Evolutionary conservation across 164 flowering plant species (phyloP), one percentile per base, ranked within the genome.

Genomic region (Vitis riparia): DNA sequence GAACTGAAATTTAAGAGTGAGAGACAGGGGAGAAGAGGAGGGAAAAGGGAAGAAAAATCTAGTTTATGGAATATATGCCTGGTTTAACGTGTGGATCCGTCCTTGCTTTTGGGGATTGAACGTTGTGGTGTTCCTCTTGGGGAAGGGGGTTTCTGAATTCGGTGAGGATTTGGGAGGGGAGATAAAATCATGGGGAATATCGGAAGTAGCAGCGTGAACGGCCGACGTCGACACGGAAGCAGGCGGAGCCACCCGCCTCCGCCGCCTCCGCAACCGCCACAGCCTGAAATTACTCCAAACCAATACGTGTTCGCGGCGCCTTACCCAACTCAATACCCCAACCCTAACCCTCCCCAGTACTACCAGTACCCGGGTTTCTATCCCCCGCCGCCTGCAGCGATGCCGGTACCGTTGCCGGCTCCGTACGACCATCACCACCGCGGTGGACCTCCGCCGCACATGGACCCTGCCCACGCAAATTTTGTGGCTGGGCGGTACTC

Each of bases 221-320:
- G 86, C 30, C 84, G 91, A 19, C 80, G 87, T 48, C 72, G 96
- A n/a, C 81, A 63, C 47, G 74, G 86, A 9, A 73, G 71, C 73
- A 74, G 83, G 37, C 80, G 85, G 67, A 70, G 59, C 70, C 78
- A 81, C 59, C 86, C 82, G 11, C 79, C 91, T 0, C 87, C 89
- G 2, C 86, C 86, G 2, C 84, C 91, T 0, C 78, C 86, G 8
- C 75, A 78, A 4, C 82, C 81, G 0, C 86, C 87, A 1, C 90
- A 84, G 63, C 81, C 89, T 1, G 92, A 95, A 67, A 78, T 80
- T 23, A 53, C 79, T 0, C 77, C 87, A 19, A 91, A 88, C 67
- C 84, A 88, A 1, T 90, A 86, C 69, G 98, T 93, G 1, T 87
- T 87, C 67, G 90, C 97, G 0, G 93, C 98, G 0, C 93, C 99